Base-by-base conservation (phyloP, 2,329 filamentous ascomycete species). In the Aspergillus cejpii region DNA sequence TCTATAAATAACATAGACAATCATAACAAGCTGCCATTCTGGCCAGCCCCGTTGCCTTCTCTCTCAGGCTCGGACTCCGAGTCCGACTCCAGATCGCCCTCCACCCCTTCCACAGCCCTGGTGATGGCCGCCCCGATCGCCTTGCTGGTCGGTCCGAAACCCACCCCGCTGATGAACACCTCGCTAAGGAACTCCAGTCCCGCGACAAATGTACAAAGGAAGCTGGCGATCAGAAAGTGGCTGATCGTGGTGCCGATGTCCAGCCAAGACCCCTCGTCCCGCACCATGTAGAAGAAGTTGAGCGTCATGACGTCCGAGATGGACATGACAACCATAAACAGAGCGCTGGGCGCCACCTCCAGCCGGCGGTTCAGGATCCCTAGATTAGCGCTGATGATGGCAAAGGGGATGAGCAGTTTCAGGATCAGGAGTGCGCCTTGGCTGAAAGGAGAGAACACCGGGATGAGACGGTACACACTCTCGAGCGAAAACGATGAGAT, bases 161-260 rank as follows among this genome's bases (percentile, higher is more conserved):
- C 81, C 12, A 96, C 81, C 0, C 90, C 91, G 7, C 80, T 75
- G 40, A 94, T 85, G 53, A 96, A 87, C 38, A 85, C 67, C 58
- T 87, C 86, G 61, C 89, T 95, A 3, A 94, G 79, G 12, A 85
- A 83, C 70, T 98, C 92, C 37, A 98, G 70, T 11, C 78, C 81
- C 0, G 89, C 87, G 34, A 98, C 89, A 70, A 98, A 98, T 6
- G 94, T 83, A 55, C 89, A 92, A 36, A 97, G 63, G 56, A 87
- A 66, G 66, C 88, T 96, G 14, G 89, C 91, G 69, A 98, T 97
- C 49, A 83, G 81, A 67, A 97, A 98, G 65, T 97, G 90, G 60
- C 81, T 94, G 54, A 98, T 98, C 3, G 88, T 96, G 21, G 88
- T 94, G 24, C 92, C 92, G 62, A 98, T 98, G 63, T 98, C 92